phyloP scores from a whole-genome alignment of 2,329 filamentous ascomycete genomes.

The Huntiella abstrusa region DNA sequence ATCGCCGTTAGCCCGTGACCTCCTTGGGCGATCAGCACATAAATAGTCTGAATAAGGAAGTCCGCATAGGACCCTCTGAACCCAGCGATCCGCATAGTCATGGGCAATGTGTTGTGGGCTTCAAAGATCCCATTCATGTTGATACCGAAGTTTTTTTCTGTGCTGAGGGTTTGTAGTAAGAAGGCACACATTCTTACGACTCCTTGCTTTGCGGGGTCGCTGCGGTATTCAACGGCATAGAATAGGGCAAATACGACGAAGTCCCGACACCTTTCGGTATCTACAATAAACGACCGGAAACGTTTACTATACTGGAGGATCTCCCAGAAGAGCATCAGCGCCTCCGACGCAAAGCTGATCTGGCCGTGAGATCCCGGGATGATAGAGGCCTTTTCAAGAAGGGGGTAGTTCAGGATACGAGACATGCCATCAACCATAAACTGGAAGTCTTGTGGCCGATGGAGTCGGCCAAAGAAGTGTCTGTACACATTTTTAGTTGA shows the following conservation, averaged over 20 bases:
- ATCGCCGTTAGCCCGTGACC: constrained; percentile 81
- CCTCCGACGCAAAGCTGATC: constrained; percentile 64
- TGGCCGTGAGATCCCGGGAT: constrained; percentile 45
- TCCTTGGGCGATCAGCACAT: constrained; percentile 74
- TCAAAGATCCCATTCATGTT: constrained; percentile 81
- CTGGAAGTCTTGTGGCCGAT: constrained; percentile 90
- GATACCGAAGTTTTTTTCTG: constrained; percentile 75
- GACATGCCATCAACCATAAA: constrained; percentile 93
- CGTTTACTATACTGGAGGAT: constrained; percentile 92
- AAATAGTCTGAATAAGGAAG: constrained; percentile 88
- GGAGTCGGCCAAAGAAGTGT: constrained; percentile 75
- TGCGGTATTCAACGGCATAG: constrained; percentile 78
- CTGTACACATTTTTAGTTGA: constrained; percentile 81
- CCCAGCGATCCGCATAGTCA: constrained; percentile 59
- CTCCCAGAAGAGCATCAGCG: constrained; percentile 96
- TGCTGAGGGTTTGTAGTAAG: constrained; percentile 81
- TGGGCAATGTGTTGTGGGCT: constrained; percentile 70
- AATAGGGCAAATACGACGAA: constrained; percentile 82
- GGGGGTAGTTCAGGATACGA: constrained; percentile 75
- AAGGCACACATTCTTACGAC: constrained; percentile 97
- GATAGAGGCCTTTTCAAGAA: constrained; percentile 76
- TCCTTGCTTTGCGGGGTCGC: constrained; percentile 73
- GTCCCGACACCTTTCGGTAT: constrained; percentile 82
- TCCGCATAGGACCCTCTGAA: constrained; percentile 88
- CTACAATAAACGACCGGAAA: constrained; percentile 90